These are phyloP conservation scores for Primulina eburnea DNA, from an alignment of 257 asterid species.

Conservation along the genomic window DNA sequence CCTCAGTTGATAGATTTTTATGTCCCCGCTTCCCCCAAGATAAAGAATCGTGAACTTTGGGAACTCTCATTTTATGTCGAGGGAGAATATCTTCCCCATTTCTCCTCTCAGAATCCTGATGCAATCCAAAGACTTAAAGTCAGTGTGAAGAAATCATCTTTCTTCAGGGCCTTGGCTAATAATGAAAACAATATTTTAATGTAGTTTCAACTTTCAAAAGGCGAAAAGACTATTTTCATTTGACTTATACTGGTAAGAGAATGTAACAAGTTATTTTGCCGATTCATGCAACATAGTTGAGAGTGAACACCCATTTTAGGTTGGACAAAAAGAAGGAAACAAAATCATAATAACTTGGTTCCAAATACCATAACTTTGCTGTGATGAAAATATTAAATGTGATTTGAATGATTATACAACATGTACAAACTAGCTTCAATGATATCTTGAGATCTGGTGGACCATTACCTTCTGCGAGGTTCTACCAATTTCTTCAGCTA, in stretches of 20 bases:
- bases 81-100: slow-evolving; percentile 35
- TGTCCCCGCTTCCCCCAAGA: slow-evolving; percentile 72
- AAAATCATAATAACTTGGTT: not conserved
- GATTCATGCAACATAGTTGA: not conserved
- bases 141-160: slow-evolving; percentile 9
- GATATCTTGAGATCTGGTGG: slow-evolving; percentile 16
- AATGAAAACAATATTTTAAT: not conserved
- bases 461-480: slow-evolving; percentile 52
- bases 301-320: not conserved
- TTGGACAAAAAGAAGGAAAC: slow-evolving; percentile 5
- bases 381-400: slow-evolving; percentile 1
- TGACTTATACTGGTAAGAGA: not conserved
- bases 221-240: not conserved
- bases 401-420: not conserved
- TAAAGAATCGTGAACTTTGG: slow-evolving; percentile 67
- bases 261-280: not conserved
- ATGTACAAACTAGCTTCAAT: not conserved
- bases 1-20: slow-evolving; percentile 52
- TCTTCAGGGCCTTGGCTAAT: not conserved
- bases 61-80: slow-evolving; percentile 69
- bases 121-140: slow-evolving; percentile 22
- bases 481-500: slow-evolving; percentile 35
- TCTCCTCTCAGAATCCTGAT: slow-evolving; percentile 30
- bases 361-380: not conserved
- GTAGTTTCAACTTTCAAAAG: not conserved